Evolutionary conservation across 2,329 filamentous ascomycete genomes (phyloP).

Genomic region (Lomentospora prolificans): DNA sequence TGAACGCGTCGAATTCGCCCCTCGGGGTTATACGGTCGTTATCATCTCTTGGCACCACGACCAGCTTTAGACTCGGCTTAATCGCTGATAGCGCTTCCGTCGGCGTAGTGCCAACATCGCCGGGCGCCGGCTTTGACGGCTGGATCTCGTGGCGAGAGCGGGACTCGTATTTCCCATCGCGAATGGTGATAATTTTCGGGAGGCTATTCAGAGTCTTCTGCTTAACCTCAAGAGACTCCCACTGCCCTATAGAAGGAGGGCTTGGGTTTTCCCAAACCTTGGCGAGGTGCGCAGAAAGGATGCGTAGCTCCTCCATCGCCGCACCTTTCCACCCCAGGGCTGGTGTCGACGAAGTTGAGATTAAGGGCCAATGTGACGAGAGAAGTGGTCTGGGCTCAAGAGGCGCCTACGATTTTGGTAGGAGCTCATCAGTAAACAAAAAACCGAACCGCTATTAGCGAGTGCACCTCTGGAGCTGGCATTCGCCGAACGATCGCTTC

Average conservation of each 20-base stretch:
- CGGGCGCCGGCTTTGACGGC: neutral
- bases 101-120: neutral
- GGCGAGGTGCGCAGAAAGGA: neutral
- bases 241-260: neutral
- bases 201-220: neutral
- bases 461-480: too few species aligned
- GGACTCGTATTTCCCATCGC: neutral
- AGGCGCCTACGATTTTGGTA: too few species aligned
- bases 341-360: too few species aligned
- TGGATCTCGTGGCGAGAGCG: neutral
- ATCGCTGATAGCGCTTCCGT: neutral
- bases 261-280: neutral
- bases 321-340: neutral
- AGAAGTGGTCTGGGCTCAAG: too few species aligned
- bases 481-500: too few species aligned
- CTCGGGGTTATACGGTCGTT: constrained; percentile 5
- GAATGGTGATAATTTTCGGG: constrained; percentile 2
- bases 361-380: too few species aligned
- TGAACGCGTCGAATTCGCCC: neutral
- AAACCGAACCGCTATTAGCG: too few species aligned
- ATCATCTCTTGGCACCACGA: constrained; percentile 5
- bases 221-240: neutral
- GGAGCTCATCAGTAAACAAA: too few species aligned
- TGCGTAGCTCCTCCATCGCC: neutral
- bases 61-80: constrained; percentile 1